phyloP scores from a whole-genome alignment of 148 eudicot genomes.

The Heliosperma pusillum region DNA sequence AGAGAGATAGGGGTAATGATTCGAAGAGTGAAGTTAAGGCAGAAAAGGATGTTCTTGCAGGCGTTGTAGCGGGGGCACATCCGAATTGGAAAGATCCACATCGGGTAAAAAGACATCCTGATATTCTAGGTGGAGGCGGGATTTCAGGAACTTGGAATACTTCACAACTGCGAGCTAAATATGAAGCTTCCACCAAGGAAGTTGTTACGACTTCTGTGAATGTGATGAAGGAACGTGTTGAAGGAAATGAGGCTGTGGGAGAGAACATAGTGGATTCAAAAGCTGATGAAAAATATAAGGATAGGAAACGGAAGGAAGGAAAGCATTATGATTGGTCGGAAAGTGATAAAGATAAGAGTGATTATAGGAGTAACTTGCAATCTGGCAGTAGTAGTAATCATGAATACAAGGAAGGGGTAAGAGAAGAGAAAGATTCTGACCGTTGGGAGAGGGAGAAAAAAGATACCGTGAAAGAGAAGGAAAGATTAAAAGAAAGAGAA shows the following conservation, averaged over 20 bases:
- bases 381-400: slow-evolving; percentile 43
- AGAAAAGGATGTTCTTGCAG: slow-evolving; percentile 55
- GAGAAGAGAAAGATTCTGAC: slow-evolving; percentile 73
- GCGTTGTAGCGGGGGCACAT: slow-evolving; percentile 33
- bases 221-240: slow-evolving; percentile 39
- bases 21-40: slow-evolving; percentile 46
- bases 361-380: slow-evolving; percentile 52
- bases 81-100: slow-evolving; percentile 70
- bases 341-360: slow-evolving; percentile 67
- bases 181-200: slow-evolving; percentile 47
- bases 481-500: slow-evolving; percentile 65
- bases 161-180: slow-evolving; percentile 34
- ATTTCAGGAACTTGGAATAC: slow-evolving; percentile 47
- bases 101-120: slow-evolving; percentile 57
- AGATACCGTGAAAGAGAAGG: slow-evolving; percentile 69
- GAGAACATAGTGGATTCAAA: slow-evolving; percentile 73
- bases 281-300: slow-evolving; percentile 77
- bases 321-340: slow-evolving; percentile 83
- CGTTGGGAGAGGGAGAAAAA: slow-evolving; percentile 72
- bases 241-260: slow-evolving; percentile 63
- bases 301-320: slow-evolving; percentile 79
- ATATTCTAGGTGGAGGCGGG: slow-evolving; percentile 42
- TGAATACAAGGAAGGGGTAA: slow-evolving; percentile 53
- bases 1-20: slow-evolving; percentile 46
- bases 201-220: slow-evolving; percentile 31